Evolutionary conservation across 139 green algal genomes (phyloP).

Genomic region (Choricystis sp.): DNA sequence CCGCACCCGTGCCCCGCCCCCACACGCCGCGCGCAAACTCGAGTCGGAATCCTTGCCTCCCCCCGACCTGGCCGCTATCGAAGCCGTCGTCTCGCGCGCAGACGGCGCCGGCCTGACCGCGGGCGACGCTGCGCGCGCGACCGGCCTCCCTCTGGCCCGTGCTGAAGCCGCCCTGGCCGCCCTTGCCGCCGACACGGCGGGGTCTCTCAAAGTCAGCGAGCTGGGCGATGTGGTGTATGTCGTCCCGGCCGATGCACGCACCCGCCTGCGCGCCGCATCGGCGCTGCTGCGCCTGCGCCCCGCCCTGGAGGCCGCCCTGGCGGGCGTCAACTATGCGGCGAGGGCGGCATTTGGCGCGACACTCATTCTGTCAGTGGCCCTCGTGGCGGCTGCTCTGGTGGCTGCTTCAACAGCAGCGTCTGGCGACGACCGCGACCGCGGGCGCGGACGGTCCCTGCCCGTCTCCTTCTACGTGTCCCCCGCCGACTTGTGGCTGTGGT

Average conservation of each 20-base stretch:
- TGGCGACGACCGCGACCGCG: constrained; percentile 1
- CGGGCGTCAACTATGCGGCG: constrained; percentile 21
- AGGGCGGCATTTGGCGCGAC: constrained; percentile 66
- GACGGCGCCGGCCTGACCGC: constrained; percentile 19
- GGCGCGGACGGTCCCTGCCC: constrained; percentile 2
- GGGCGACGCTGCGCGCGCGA: constrained; percentile 41
- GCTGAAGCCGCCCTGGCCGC: constrained; percentile 64
- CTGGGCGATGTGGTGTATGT: constrained; percentile 68
- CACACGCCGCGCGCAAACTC: too few species aligned
- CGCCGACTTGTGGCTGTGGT: constrained; percentile 37
- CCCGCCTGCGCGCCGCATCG: constrained; percentile 29
- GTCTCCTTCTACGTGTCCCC: constrained; percentile 22
- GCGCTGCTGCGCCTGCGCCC: constrained; percentile 37
- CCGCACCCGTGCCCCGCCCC: too few species aligned
- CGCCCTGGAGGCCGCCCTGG: constrained; percentile 13
- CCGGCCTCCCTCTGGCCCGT: constrained; percentile 43
- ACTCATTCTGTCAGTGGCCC: constrained; percentile 56
- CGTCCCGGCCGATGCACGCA: constrained; percentile 38
- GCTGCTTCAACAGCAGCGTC: constrained; percentile 6
- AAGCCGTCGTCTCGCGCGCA: background rate
- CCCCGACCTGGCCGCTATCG: background rate
- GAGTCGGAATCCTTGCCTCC: background rate
- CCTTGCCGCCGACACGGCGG: constrained; percentile 58
- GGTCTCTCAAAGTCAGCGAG: constrained; percentile 58
- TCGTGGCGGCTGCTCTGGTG: constrained; percentile 25